Evolutionary conservation across 179 eudicot species (phyloP), one percentile per base, ranked within the genome.

Genomic region (Gypsophila paniculata): DNA sequence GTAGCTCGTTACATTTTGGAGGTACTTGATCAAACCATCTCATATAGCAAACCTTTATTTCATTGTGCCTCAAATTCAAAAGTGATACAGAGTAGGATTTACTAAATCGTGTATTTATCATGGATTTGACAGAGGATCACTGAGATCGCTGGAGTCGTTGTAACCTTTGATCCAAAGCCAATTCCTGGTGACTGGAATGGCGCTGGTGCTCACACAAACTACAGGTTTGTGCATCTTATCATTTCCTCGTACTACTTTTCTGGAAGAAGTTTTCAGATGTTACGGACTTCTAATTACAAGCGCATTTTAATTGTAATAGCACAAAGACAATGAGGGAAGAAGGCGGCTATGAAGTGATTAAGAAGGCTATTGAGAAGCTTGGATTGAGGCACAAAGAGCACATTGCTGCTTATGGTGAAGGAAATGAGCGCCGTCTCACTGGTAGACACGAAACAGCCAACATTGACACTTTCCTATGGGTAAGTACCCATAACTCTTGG

Each of bases 161-260:
- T 94, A 9, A 80, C 94, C 14, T 87, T 94, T 26, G 99, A 94
- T 66, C 99, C 99, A 58, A 94, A 94, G 72, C 99, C 99, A 18
- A 89, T 94, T 70, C 79, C 85, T 76, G 99, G 99, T 78, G 99
- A 94, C 79, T 91, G 99, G 99, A 94, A 94, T 61, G 97, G 99
- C 2, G 99, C 97, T 71, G 99, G 99, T 51, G 90, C 91, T 67
- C 99, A 94, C 85, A 81, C 91, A 12, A 94, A 94, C 77, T 94
- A 86, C 89, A 94, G 98, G 98, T 93, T 69, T 18, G 29, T 23
- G 3, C 17, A 11, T 72, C 65, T 26, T 61, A 6, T 10, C 36
- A 3, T 36, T 42, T 1, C 38, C 25, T 22, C 34, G 0, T 10
- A 14, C 18, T 38, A 15, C 44, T 4, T 23, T 1, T 46, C 2